Conservation (phyloP, 768 basidiomycete genomes). For the Panus rudis region DNA sequence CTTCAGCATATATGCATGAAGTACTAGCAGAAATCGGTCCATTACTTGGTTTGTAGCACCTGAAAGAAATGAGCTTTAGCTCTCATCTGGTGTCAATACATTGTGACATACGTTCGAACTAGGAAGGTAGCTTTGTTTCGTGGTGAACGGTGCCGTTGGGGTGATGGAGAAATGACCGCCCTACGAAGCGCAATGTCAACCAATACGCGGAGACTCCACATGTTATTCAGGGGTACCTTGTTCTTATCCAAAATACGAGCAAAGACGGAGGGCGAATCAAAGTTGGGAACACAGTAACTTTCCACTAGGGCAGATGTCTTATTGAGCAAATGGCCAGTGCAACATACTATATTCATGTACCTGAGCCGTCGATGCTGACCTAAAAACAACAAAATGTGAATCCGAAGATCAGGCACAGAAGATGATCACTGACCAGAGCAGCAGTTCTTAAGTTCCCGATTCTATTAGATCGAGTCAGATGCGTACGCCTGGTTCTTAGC, state of each 20-base stretch:
- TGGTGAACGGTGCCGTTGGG: constrained; percentile 60
- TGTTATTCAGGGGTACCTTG: constrained; percentile 34
- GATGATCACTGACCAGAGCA: constrained; percentile 47
- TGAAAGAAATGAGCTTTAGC: constrained; percentile 28
- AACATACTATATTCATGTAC: too few relatives aligned
- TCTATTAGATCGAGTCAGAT: constrained; percentile 28
- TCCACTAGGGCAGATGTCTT: constrained; percentile 47
- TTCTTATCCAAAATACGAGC: constrained; percentile 85
- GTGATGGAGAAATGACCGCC: constrained; percentile 90
- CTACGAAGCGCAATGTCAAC: constrained; percentile 20
- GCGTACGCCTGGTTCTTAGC: neutral
- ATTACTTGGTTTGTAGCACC: constrained; percentile 78
- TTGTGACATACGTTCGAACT: constrained; percentile 59
- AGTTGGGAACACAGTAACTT: constrained; percentile 88
- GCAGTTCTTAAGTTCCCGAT: constrained; percentile 84
- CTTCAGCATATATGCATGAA: neutral
- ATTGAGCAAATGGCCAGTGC: neutral
- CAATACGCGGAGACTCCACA: neutral
- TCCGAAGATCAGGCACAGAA: too few relatives aligned
- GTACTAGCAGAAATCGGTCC: neutral
- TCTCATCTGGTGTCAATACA: constrained; percentile 3
- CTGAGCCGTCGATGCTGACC: constrained; percentile 80
- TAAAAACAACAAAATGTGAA: constrained; percentile 13
- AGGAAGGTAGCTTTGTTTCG: constrained; percentile 79
- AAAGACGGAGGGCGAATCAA: constrained; percentile 90